Percentiles rank a stretch among this genome's conserved stretches.
These are phyloP conservation scores for Ephemerocybe angulata DNA, from an alignment of 768 basidiomycete genomes.

Conservation along the genomic window DNA sequence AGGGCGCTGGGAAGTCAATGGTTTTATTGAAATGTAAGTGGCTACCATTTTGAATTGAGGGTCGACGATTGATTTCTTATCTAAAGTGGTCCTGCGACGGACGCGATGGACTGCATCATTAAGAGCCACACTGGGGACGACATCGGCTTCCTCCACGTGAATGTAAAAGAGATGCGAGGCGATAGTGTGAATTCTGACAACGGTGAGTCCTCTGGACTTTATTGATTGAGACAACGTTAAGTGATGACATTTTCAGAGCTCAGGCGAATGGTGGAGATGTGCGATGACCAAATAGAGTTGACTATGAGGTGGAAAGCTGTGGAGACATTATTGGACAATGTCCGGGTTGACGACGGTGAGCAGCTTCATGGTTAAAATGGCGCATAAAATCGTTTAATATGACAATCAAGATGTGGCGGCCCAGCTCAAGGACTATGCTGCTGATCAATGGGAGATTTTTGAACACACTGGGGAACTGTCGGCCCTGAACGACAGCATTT, in stretches of 20 bases:
- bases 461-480: slow-evolving; percentile 7
- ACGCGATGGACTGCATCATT: not conserved
- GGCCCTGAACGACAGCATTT: not conserved
- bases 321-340: too few species aligned
- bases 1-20: not conserved
- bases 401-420: too few species aligned
- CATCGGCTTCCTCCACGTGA: not conserved
- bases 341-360: too few species aligned
- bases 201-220: not conserved
- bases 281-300: too few species aligned
- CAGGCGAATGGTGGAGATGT: too few species aligned
- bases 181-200: not conserved
- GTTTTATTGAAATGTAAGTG: not conserved
- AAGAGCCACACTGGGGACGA: not conserved
- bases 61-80: not conserved
- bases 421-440: too few species aligned
- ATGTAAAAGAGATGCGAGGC: too few species aligned
- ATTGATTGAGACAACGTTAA: not conserved
- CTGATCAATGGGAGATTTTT: too few species aligned
- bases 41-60: not conserved
- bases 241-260: too few species aligned
- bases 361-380: too few species aligned
- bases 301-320: too few species aligned
- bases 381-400: too few species aligned
- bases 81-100: not conserved